These are phyloP conservation scores for Nannochloropsis granulata DNA, from an alignment of 108 stramenopile species.

Conservation along the genomic window DNA sequence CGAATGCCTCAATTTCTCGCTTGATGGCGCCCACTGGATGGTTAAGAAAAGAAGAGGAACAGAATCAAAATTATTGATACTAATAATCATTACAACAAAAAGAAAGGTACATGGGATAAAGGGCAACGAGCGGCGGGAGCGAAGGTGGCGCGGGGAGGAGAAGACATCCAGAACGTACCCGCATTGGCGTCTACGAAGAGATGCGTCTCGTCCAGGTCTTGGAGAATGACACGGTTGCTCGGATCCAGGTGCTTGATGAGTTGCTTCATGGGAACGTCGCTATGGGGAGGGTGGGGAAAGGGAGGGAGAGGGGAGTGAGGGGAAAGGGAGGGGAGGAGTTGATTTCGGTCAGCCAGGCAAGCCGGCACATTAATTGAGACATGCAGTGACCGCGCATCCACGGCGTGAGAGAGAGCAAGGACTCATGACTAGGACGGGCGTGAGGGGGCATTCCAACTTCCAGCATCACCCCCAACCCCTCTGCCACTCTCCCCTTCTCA, in stretches of 20 bases:
- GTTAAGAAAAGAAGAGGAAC: background rate
- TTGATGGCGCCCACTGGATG: background rate
- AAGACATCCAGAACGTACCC: background rate
- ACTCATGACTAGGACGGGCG: no score
- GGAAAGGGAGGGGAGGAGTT: background rate
- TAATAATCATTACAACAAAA: background rate
- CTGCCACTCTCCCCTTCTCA: no score
- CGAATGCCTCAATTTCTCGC: background rate
- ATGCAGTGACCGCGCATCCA: background rate
- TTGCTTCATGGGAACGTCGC: background rate
- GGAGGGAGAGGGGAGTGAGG: background rate
- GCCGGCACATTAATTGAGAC: no score
- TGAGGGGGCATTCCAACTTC: no score
- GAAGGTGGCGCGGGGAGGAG: background rate
- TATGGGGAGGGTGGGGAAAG: background rate
- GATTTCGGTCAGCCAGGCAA: background rate
- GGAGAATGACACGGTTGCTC: background rate
- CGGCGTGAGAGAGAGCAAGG: background rate
- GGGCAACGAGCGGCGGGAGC: background rate
- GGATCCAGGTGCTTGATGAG: background rate
- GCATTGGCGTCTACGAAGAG: background rate
- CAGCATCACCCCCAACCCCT: no score
- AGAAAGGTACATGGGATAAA: background rate
- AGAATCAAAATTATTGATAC: no score
- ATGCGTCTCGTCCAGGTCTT: background rate